Percentiles rank a stretch among this genome's conserved stretches.
These are phyloP conservation scores for Penicillium chermesinum DNA, from an alignment of 495 filamentous ascomycete species.

Conservation along the genomic window DNA sequence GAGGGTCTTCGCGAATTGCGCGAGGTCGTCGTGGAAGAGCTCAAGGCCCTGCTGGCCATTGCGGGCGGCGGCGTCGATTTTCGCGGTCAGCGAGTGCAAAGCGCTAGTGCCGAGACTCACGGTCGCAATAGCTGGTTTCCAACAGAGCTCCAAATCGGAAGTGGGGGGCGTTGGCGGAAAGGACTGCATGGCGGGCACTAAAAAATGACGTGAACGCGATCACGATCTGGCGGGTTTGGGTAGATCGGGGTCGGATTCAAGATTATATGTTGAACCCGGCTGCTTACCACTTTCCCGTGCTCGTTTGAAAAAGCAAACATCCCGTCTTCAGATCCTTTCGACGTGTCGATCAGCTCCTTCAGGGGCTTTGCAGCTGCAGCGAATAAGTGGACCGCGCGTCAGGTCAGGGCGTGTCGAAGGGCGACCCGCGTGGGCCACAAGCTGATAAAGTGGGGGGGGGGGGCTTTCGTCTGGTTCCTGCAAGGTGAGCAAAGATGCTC, in stretches of 20 bases:
- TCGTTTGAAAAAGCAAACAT: no score
- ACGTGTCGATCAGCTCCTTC: neutral
- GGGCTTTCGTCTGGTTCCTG: neutral
- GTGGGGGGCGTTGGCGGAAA: slow-evolving; percentile 12
- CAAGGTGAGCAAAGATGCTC: no score
- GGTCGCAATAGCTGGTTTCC: slow-evolving; percentile 26
- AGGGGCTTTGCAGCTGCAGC: neutral
- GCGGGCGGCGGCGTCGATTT: slow-evolving; percentile 20
- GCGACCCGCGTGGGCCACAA: no score
- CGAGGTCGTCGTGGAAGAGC: slow-evolving; percentile 27
- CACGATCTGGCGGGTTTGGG: neutral
- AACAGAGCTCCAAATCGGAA: slow-evolving; percentile 8
- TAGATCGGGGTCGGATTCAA: no score
- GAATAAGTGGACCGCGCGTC: neutral
- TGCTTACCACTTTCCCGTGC: no score
- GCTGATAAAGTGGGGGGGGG: no score
- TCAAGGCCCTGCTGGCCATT: slow-evolving; percentile 21
- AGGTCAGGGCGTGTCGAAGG: neutral
- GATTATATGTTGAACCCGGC: no score
- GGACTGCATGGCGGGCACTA: slow-evolving; percentile 14
- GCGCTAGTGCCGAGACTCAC: slow-evolving; percentile 19
- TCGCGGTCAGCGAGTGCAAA: slow-evolving; percentile 17
- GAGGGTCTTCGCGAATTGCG: slow-evolving; percentile 17
- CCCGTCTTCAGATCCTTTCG: neutral
- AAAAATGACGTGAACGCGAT: neutral